Evolutionary conservation across 352 stramenopile genomes (phyloP), one percentile per base, ranked within the genome.

Genomic region (Globisporangium lucens): DNA sequence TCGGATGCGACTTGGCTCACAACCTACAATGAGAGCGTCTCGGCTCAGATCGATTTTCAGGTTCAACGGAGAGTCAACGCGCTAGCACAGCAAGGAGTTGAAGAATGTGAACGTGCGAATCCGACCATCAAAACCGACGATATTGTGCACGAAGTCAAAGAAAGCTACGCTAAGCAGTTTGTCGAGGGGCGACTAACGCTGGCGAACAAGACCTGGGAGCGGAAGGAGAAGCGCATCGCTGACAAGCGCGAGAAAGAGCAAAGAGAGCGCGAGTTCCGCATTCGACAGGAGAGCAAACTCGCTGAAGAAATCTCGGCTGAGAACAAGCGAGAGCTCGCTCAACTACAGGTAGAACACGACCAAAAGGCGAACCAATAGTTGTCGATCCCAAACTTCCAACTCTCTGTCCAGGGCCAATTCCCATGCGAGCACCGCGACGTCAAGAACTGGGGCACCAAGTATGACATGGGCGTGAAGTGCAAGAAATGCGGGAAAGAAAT

Each of bases 401-500:
- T 30, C 1, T 76, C 78, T 0, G 56, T 90, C 3, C 35, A 70
- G 20, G 77, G 75, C n/a, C 12, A n/a, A 4, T 90, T 85, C 27
- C 46, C 65, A 0, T 91, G 82, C 43, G 82, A 90, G 22, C 83
- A 89, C 69, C 67, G 72, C 0, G 71, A 83, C 4, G 46, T 91
- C 3, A 92, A 93, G 68, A 73, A 76, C 0, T 94, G 86, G 86
- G 84, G 86, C 12, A 75, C 71, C 1, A 86, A 84, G 59, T 93
- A 94, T 38, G 76, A 74, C 8, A 75, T 75, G 3, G 84, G 83
- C 0, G 36, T 76, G 30, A 75, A 76, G 24, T 94, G 86, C 66
- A 91, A 91, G 41, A 69, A 71, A 6, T 94, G 86, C 43, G 78
- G 79, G 1, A 88, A 90, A 55, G 84, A 94, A 70, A 85, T 93